Evolutionary conservation across 2,329 filamentous ascomycete genomes (phyloP).

Genomic region (Scytalidium sp.): DNA sequence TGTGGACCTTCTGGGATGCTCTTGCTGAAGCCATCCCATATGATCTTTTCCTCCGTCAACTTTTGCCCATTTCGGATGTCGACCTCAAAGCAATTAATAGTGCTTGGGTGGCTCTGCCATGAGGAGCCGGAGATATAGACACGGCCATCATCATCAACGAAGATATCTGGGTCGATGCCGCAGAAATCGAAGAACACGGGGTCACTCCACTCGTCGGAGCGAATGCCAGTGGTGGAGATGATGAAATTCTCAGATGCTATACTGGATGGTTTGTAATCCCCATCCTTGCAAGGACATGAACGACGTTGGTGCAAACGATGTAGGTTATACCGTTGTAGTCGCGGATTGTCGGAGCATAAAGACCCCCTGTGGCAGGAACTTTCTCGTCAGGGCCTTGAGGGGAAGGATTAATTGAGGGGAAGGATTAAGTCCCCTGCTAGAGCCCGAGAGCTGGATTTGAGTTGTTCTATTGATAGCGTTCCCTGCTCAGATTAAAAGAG

Average conservation of each 20-base stretch:
- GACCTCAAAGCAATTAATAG: conserved; percentile 16
- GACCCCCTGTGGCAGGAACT: conserved; percentile 26
- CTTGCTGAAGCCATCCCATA: conserved; percentile 29
- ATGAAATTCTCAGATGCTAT: conserved; percentile 25
- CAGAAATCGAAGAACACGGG: conserved; percentile 34
- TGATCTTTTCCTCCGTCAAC: conserved; percentile 15
- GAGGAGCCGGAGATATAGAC: conserved; percentile 31
- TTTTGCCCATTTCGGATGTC: conserved; percentile 15
- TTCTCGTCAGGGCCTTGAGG: conserved; percentile 10
- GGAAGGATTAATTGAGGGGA: conserved; percentile 4
- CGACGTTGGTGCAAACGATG: conserved; percentile 27
- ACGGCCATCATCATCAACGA: conserved; percentile 38
- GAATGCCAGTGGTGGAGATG: conserved; percentile 21
- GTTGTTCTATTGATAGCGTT: conserved; percentile 37
- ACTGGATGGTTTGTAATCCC: too few species aligned
- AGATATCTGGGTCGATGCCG: conserved; percentile 46
- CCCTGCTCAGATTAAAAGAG: conserved; percentile 20
- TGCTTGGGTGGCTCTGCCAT: conserved; percentile 9
- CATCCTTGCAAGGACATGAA: not conserved
- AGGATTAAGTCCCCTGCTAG: too few species aligned
- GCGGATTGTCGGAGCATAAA: conserved; percentile 34
- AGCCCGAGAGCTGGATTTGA: conserved; percentile 35
- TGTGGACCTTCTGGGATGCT: conserved; percentile 37
- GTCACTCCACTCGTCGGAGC: conserved; percentile 27
- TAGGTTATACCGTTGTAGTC: conserved; percentile 28